Conservation (phyloP, 2,329 filamentous ascomycete species). For the Trichoderma atrobrunneum region DNA sequence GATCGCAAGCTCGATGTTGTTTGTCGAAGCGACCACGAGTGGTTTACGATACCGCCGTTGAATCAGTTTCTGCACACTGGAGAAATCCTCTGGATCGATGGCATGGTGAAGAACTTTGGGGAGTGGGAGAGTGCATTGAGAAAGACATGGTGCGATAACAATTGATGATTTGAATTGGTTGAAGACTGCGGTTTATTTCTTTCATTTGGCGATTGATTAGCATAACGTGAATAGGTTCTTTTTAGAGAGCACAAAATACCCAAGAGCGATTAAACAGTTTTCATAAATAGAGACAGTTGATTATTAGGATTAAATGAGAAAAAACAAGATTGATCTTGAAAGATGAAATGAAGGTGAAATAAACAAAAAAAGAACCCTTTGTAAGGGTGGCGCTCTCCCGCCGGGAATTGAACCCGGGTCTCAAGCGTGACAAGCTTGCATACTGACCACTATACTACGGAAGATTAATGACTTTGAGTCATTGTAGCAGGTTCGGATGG, state of each 20-base stretch:
- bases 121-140: slow-evolving; percentile 38
- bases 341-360: neutral
- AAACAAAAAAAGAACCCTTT: slow-evolving; percentile 4
- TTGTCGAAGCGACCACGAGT: slow-evolving; percentile 39
- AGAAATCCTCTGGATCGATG: slow-evolving; percentile 37
- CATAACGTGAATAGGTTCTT: neutral
- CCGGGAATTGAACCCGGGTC: slow-evolving; percentile 28
- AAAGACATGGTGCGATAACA: slow-evolving; percentile 28
- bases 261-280: neutral
- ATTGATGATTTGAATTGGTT: neutral
- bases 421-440: slow-evolving; percentile 28
- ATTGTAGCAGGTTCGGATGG: slow-evolving; percentile 19
- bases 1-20: slow-evolving; percentile 31
- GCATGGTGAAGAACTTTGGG: slow-evolving; percentile 31
- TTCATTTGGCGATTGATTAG: neutral
- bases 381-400: slow-evolving; percentile 23
- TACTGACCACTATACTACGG: slow-evolving; percentile 28
- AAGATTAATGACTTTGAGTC: slow-evolving; percentile 20
- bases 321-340: neutral
- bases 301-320: neutral
- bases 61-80: slow-evolving; percentile 36
- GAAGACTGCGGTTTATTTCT: neutral
- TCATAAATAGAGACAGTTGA: neutral
- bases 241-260: neutral
- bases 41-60: slow-evolving; percentile 40